These are phyloP conservation scores for Moricandia arvensis DNA, from an alignment of 345 rosid species.

Conservation along the genomic window DNA sequence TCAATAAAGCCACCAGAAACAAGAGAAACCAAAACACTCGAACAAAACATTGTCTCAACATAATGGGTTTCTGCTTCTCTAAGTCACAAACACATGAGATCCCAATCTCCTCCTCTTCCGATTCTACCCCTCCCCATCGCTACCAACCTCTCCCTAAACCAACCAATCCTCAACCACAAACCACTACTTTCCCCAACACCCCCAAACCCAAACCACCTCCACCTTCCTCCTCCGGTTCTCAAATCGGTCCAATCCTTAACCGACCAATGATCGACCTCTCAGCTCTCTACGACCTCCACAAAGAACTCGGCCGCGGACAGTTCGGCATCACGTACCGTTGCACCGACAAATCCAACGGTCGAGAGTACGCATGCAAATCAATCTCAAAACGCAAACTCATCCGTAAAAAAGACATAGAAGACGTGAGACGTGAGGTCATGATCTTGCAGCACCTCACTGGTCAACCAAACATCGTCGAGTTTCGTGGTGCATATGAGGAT, in stretches of 20 bases:
- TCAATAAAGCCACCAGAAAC: slow-evolving; percentile 4
- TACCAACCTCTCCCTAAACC: slow-evolving; percentile 53
- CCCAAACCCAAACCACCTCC: slow-evolving; percentile 19
- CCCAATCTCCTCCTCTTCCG: slow-evolving; percentile 59
- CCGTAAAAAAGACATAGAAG: slow-evolving; percentile 50
- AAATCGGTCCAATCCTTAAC: slow-evolving; percentile 49
- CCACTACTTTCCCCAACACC: slow-evolving; percentile 9
- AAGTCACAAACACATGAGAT: slow-evolving; percentile 44
- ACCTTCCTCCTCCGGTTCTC: slow-evolving; percentile 38
- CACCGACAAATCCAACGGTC: slow-evolving; percentile 62
- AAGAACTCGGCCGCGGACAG: slow-evolving; percentile 83
- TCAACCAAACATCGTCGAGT: slow-evolving; percentile 86
- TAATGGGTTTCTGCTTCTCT: slow-evolving; percentile 58
- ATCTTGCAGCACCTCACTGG: slow-evolving; percentile 81
- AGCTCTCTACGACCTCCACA: slow-evolving; percentile 51
- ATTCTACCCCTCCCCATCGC: slow-evolving; percentile 45
- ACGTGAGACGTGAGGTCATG: slow-evolving; percentile 70
- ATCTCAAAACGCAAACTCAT: slow-evolving; percentile 64
- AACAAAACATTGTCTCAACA: slow-evolving; percentile 11
- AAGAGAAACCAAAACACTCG: slow-evolving; percentile 14
- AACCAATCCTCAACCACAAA: slow-evolving; percentile 10
- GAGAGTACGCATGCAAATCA: slow-evolving; percentile 77
- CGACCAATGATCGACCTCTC: slow-evolving; percentile 62
- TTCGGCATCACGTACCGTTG: slow-evolving; percentile 74
- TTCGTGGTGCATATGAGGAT: slow-evolving; percentile 81